A percentile compares a stretch with the other conserved stretches of the same genome.
These are phyloP conservation scores for Gleditsia sinensis DNA, from an alignment of 306 rosid genomes.

Conservation along the genomic window DNA sequence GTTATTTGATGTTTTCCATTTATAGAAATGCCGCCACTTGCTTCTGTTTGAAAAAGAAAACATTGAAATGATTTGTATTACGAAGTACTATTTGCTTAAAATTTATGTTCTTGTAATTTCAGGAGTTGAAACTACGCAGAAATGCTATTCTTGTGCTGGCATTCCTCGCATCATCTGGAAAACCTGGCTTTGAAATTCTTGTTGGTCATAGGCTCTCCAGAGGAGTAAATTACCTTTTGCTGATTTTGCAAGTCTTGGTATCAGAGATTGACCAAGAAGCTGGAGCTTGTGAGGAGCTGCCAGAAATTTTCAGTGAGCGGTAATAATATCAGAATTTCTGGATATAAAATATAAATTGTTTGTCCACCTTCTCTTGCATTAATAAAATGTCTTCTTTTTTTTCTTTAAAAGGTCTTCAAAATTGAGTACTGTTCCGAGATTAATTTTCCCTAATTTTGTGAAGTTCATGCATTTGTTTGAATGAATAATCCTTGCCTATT, in stretches of 20 bases:
- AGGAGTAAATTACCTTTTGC: conserved; percentile 62
- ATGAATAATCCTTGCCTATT: not conserved
- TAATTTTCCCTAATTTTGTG: not conserved
- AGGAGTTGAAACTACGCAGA: conserved; percentile 71
- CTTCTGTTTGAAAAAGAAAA: conserved; percentile 3
- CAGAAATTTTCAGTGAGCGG: conserved; percentile 73
- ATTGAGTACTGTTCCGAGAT: not conserved
- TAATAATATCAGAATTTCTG: conserved; percentile 36
- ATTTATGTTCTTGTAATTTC: conserved; percentile 42
- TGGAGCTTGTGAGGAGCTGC: conserved; percentile 33
- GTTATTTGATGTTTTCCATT: not conserved
- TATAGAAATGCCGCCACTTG: conserved; percentile 9
- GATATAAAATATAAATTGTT: conserved; percentile 3
- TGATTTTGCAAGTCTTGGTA: conserved; percentile 69
- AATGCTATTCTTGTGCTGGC: conserved; percentile 75
- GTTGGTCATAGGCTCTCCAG: conserved; percentile 49
- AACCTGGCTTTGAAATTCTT: conserved; percentile 76
- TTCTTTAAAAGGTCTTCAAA: not conserved
- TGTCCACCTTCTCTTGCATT: not conserved
- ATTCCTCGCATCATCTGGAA: conserved; percentile 85
- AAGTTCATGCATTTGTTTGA: not conserved
- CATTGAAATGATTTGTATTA: not conserved
- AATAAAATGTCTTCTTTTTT: not conserved
- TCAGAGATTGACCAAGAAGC: conserved; percentile 62
- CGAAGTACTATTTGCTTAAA: not conserved